These are phyloP conservation scores for Pseudogymnoascus sp. DNA, from an alignment of 2,329 filamentous ascomycete species.

Conservation along the genomic window DNA sequence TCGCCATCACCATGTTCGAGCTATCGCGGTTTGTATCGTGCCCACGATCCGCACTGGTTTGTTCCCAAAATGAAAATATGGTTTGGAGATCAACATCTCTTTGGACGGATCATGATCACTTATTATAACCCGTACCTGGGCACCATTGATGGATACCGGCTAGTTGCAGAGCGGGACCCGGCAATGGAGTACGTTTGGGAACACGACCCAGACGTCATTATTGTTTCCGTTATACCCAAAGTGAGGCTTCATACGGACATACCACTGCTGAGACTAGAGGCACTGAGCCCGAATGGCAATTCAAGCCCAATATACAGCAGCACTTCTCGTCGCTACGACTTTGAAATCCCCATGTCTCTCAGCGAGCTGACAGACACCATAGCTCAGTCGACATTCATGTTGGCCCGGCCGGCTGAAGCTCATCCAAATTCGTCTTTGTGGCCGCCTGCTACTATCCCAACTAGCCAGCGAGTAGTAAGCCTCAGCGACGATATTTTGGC, in stretches of 20 bases:
- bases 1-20: conserved; percentile 49
- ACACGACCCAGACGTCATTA: conserved; percentile 54
- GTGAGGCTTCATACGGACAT: conserved; percentile 66
- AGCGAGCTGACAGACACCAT: conserved; percentile 35
- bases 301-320: conserved; percentile 16
- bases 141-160: conserved; percentile 70
- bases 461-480: conserved; percentile 38
- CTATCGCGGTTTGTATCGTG: conserved; percentile 63
- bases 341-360: conserved; percentile 44
- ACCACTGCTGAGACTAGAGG: conserved; percentile 53
- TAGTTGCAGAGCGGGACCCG: conserved; percentile 55
- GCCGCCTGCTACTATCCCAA: conserved; percentile 66
- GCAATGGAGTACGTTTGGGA: conserved; percentile 55
- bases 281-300: conserved; percentile 13
- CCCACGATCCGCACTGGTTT: conserved; percentile 79
- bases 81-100: conserved; percentile 68
- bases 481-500: conserved; percentile 36
- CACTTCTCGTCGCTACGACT: conserved; percentile 32
- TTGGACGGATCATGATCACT: conserved; percentile 66
- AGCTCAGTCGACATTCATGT: conserved; percentile 59
- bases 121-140: conserved; percentile 65
- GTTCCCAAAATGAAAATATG: conserved; percentile 71
- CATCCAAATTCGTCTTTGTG: conserved; percentile 47
- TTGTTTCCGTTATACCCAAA: conserved; percentile 63
- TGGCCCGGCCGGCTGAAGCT: conserved; percentile 45